Percentiles rank a stretch among this genome's conserved stretches.
Evolutionary conservation across 108 stramenopile species (phyloP).

Genomic region (Cylindrotheca fusiformis): DNA sequence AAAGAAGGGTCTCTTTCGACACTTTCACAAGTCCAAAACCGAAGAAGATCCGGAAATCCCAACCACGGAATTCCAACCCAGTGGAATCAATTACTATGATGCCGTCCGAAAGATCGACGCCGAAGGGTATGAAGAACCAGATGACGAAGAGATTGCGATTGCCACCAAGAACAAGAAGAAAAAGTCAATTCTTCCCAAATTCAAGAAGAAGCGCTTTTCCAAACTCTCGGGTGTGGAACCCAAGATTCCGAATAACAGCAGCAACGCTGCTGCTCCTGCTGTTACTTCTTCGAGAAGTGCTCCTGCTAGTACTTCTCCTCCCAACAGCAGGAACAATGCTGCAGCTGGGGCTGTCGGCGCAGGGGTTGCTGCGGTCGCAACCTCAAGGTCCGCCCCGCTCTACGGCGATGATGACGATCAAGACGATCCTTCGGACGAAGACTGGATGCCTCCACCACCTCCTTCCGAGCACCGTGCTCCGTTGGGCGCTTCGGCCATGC

Average conservation of each 20-base stretch:
- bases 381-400: too few species aligned
- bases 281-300: too few species aligned
- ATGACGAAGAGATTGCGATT: slow-evolving; percentile 2
- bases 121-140: slow-evolving; percentile 23
- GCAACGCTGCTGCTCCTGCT: not conserved
- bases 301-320: not conserved
- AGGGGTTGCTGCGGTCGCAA: not conserved
- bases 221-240: slow-evolving; percentile 2
- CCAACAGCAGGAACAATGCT: not conserved
- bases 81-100: slow-evolving; percentile 69
- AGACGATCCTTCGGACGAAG: not conserved
- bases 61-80: slow-evolving; percentile 30
- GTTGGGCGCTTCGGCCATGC: not conserved
- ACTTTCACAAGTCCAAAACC: not conserved
- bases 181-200: slow-evolving; percentile 1
- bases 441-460: slow-evolving; percentile 1
- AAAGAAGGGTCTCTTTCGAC: not conserved
- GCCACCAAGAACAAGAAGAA: slow-evolving; percentile 11
- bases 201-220: slow-evolving; percentile 9
- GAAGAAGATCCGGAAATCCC: not conserved
- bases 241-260: not conserved
- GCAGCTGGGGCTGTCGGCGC: not conserved
- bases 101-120: slow-evolving; percentile 35
- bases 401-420: not conserved
- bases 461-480: too few species aligned